phyloP scores from a whole-genome alignment of 305 asterid species.

The Rubia balearica region DNA sequence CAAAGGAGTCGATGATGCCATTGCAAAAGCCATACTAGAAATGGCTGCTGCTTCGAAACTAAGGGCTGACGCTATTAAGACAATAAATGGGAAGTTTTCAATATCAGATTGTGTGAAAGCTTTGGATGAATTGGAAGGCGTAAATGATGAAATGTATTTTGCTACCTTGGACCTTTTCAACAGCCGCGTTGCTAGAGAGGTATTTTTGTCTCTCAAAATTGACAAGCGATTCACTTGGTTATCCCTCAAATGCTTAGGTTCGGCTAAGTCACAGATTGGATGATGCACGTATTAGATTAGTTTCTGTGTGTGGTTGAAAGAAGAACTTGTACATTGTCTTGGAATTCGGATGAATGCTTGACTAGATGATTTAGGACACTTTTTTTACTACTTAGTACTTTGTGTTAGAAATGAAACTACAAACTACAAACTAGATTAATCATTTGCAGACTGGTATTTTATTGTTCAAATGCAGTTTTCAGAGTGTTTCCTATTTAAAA shows the following conservation, averaged over 20 bases:
- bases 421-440: not conserved
- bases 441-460: not conserved
- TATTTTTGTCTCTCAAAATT: slow-evolving; percentile 47
- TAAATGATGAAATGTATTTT: slow-evolving; percentile 42
- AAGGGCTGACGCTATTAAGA: slow-evolving; percentile 46
- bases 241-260: slow-evolving; percentile 39
- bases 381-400: not conserved
- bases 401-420: not conserved
- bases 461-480: not conserved
- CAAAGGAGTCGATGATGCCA: slow-evolving; percentile 52
- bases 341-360: not conserved
- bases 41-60: slow-evolving; percentile 70
- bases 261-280: not conserved
- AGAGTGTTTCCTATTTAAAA: no score
- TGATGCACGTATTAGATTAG: not conserved
- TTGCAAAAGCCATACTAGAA: slow-evolving; percentile 65
- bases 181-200: slow-evolving; percentile 58
- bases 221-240: slow-evolving; percentile 70
- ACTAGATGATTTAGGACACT: not conserved
- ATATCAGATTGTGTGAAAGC: slow-evolving; percentile 57
- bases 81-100: slow-evolving; percentile 37
- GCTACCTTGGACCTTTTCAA: slow-evolving; percentile 68
- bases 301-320: no score
- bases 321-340: no score
- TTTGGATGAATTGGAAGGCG: slow-evolving; percentile 56